Evolutionary conservation across 1,284 basidiomycete genomes (phyloP).

Genomic region (Agroathelia rolfsii): DNA sequence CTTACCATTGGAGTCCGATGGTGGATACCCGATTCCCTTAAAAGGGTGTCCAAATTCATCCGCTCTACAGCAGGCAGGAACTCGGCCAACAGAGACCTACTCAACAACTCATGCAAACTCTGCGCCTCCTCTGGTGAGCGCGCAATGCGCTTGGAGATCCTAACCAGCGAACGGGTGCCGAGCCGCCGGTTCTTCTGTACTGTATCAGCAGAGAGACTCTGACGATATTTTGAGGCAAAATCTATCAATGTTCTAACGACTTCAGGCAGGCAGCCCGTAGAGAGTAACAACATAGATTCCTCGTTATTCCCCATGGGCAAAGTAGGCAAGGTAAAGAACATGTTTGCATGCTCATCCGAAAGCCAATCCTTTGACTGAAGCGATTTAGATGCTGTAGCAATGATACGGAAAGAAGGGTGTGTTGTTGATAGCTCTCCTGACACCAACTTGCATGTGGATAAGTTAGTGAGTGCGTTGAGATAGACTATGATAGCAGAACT

Average conservation of each 20-base stretch:
- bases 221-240: constrained; percentile 49
- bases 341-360: constrained; percentile 52
- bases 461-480: constrained; percentile 5
- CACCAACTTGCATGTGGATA: constrained; percentile 18
- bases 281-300: constrained; percentile 32
- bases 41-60: constrained; percentile 40
- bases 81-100: constrained; percentile 42
- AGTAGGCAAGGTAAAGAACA: constrained; percentile 53
- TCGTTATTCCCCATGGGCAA: constrained; percentile 47
- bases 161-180: constrained; percentile 48
- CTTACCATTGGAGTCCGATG: constrained; percentile 32
- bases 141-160: constrained; percentile 41
- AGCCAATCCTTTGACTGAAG: constrained; percentile 56
- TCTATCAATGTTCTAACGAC: constrained; percentile 26
- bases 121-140: constrained; percentile 33
- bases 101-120: constrained; percentile 35
- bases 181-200: constrained; percentile 51
- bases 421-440: constrained; percentile 35
- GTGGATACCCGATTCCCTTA: constrained; percentile 40
- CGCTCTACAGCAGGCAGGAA: constrained; percentile 51
- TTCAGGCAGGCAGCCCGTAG: constrained; percentile 30
- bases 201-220: constrained; percentile 41
- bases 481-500: constrained; percentile 5
- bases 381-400: constrained; percentile 53
- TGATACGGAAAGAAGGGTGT: constrained; percentile 50